Conservation (phyloP, 768 basidiomycete genomes). For the Rhodotorula toruloides region DNA sequence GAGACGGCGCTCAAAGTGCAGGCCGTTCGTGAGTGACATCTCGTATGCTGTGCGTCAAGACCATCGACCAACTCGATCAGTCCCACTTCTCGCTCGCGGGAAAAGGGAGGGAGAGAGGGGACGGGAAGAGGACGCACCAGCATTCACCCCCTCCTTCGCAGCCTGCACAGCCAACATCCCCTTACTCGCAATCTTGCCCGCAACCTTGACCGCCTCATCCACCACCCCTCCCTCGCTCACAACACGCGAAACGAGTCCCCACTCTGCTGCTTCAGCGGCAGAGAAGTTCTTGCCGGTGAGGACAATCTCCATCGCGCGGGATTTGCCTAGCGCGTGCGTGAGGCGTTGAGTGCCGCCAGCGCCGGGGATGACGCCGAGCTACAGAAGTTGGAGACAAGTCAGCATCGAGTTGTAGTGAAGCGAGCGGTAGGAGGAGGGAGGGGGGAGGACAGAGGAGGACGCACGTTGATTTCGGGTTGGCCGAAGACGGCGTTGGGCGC, state of each 20-base stretch:
- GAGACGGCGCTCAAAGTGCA: conserved; percentile 77
- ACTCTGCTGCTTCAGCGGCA: conserved; percentile 74
- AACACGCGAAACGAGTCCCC: conserved; percentile 82
- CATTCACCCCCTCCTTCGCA: conserved; percentile 88
- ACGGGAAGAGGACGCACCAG: conserved; percentile 52
- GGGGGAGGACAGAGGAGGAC: background rate
- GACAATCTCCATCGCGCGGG: conserved; percentile 87
- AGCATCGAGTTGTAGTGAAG: no score
- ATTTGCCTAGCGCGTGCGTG: conserved; percentile 78
- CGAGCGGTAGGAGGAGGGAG: no score
- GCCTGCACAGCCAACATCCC: conserved; percentile 77
- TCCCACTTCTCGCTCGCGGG: background rate
- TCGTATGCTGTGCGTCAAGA: conserved; percentile 61
- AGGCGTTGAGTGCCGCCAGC: conserved; percentile 92
- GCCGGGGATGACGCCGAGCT: conserved; percentile 84
- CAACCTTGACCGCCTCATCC: conserved; percentile 77
- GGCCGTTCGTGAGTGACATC: conserved; percentile 69
- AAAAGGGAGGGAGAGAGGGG: background rate
- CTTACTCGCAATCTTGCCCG: conserved; percentile 70
- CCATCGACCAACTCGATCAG: background rate
- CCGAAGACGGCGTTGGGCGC: conserved; percentile 87
- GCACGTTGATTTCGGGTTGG: conserved; percentile 82
- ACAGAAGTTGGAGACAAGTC: background rate
- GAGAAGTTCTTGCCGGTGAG: conserved; percentile 76
- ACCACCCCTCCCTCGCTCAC: conserved; percentile 74